Base-by-base conservation (phyloP, 805 yeast species). In the Yarrowia deformans region DNA sequence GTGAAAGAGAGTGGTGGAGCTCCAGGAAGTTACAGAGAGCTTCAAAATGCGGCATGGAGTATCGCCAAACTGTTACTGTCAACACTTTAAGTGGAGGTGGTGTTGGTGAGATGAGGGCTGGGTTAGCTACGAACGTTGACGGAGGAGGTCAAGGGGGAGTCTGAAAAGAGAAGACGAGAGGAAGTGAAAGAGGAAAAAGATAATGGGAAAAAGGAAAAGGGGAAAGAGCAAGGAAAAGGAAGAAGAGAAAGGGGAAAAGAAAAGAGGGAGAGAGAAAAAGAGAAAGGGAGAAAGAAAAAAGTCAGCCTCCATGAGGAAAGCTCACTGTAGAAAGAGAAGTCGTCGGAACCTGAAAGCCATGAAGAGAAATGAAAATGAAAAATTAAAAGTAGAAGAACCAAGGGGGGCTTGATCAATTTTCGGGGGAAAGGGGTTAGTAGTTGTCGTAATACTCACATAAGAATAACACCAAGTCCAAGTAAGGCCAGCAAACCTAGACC, bases 401-500 rank as follows among this genome's bases (percentile, higher is more conserved):
- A n/a, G 29, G 6, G 16, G 3, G 45, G 7, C 45, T 14, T 50
- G 29, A 10, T 34, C 18, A 39, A 9, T 50, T 50, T 49, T 32
- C 3, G 54, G 29, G 29, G 29, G 29, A 4, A 23, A 4, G 29
- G 55, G 37, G 63, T 56, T 56, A 56, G 63, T 55, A 55, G 37
- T 54, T 14, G 60, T 56, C 39, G 49, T 42, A 13, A 43, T 60
- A 60, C 66, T 60, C 66, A 60, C 66, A 45, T 45, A 7, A 60
- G 32, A 60, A 60, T 34, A 19, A 45, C 66, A 10, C 48, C 46
- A 14, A 60, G 52, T 43, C 66, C 66, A 45, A 60, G 66, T 2
- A 60, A 8, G 42, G 66, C 66, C 52, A 60, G 42, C 34, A 60
- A 19, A 43, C 66, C 66, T 14, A 60, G 66, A 43, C 66, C 52